These are phyloP conservation scores for Cryphonectria naterciae DNA, from an alignment of 2,329 filamentous ascomycete genomes.

Conservation along the genomic window DNA sequence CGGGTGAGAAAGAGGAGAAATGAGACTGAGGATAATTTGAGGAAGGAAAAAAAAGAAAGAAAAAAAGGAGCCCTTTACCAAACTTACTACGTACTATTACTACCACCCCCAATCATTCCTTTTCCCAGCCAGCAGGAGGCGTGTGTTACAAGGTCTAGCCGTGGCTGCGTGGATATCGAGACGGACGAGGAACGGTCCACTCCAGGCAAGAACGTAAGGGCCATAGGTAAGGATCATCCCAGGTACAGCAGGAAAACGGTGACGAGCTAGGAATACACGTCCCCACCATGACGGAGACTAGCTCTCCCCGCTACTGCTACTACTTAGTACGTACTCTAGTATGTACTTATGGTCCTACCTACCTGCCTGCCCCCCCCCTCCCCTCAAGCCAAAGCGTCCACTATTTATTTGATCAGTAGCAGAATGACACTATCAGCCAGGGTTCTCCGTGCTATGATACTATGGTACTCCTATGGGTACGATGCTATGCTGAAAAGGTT, in stretches of 20 bases:
- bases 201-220: constrained; percentile 1
- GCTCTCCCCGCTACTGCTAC: background rate
- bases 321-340: background rate
- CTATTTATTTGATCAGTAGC: background rate
- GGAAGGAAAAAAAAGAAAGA: background rate
- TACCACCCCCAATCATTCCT: background rate
- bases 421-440: constrained; percentile 3
- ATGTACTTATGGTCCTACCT: background rate
- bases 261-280: background rate
- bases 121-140: background rate
- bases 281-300: background rate
- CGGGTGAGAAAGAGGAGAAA: background rate
- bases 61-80: background rate
- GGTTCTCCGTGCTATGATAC: background rate
- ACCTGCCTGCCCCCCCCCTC: background rate
- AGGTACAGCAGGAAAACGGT: background rate
- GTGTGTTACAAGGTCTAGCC: background rate
- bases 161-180: constrained; percentile 2
- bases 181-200: constrained; percentile 13
- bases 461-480: background rate
- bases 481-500: background rate
- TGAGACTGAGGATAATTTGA: background rate
- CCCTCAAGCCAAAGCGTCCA: background rate
- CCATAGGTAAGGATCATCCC: background rate
- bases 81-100: background rate